Evolutionary conservation across 2,329 filamentous ascomycete species (phyloP), one percentile per base, ranked within the genome.

Genomic region (Penicillium olsonii): DNA sequence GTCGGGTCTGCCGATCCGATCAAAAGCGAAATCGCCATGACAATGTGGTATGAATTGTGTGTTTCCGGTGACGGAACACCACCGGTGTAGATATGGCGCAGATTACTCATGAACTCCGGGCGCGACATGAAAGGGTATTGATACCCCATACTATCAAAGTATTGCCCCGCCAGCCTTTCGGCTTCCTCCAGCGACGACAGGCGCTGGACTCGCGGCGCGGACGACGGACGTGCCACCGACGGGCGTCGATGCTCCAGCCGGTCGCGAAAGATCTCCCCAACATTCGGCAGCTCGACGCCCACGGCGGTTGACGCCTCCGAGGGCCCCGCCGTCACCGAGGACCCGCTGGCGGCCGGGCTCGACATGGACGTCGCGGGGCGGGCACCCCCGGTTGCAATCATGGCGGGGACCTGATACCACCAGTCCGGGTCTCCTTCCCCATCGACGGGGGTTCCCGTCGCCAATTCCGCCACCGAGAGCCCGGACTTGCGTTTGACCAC

Each of bases 221-320:
- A 60, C 12, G 63, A 48, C 14, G 67, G 64, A 17, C 69, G 67
- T 12, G 69, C 66, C 9, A 69, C 56, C 1, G 67, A 66, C 12
- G 63, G 68, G 12, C 64, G 63, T 17, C 69, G 67, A 45, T 72
- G 65, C 54, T 72, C 69, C 8, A 72, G 52, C 38, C 70, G 64
- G 49, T 72, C 68, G 37, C 69, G 66, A 55, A 72, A 71, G 31
- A 72, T 69, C 47, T 72, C 69, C 10, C 69, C 67, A 5, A 72
- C 67, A 31, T 72, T 71, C 9, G 69, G 69, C 11, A 72, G 48
- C 39, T 70, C 67, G 1, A 63, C 58, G 0, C 65, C 65, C 18
- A 69, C 59, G 1, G 52, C 57, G 1, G 52, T 52, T 9, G 58
- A 54, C 2, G 61, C 42, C 22, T 63, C 57, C 2, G 58, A 60